Evolutionary conservation across 495 filamentous ascomycete genomes (phyloP).

Genomic region (Hypomontagnella submonticulosa): DNA sequence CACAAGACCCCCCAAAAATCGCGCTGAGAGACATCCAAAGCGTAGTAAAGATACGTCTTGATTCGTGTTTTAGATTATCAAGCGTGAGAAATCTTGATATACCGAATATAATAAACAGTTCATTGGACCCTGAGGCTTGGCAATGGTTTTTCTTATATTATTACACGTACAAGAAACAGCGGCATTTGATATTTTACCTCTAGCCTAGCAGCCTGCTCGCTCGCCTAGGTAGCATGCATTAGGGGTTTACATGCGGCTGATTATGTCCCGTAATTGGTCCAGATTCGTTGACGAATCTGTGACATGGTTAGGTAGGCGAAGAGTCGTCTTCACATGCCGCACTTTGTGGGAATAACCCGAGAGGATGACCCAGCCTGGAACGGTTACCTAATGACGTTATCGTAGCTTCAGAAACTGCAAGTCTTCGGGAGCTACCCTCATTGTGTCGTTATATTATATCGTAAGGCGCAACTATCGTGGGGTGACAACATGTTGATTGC

Average conservation of each 20-base stretch:
- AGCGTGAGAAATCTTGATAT: too few species aligned
- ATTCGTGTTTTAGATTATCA: too few species aligned
- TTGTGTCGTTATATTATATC: neutral
- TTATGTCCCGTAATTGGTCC: neutral
- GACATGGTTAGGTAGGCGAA: conserved; percentile 1
- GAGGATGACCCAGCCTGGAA: neutral
- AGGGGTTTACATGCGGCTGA: conserved; percentile 26
- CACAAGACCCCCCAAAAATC: too few species aligned
- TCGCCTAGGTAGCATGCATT: conserved; percentile 19
- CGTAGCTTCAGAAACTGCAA: neutral
- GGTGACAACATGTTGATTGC: conserved; percentile 3
- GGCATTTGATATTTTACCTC: neutral
- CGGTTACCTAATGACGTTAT: conserved; percentile 11
- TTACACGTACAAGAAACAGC: neutral
- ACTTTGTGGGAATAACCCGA: neutral
- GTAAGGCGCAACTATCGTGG: neutral
- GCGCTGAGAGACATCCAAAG: too few species aligned
- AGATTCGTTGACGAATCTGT: neutral
- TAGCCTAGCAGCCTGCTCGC: neutral
- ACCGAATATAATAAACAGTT: neutral
- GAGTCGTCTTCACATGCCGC: too few species aligned
- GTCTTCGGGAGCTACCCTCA: neutral
- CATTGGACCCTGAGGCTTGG: conserved; percentile 3
- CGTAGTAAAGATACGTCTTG: too few species aligned
- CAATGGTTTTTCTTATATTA: neutral